Evolutionary conservation across 768 basidiomycete genomes (phyloP), one percentile per base, ranked within the genome.

Genomic region (Crepidotus variabilis): DNA sequence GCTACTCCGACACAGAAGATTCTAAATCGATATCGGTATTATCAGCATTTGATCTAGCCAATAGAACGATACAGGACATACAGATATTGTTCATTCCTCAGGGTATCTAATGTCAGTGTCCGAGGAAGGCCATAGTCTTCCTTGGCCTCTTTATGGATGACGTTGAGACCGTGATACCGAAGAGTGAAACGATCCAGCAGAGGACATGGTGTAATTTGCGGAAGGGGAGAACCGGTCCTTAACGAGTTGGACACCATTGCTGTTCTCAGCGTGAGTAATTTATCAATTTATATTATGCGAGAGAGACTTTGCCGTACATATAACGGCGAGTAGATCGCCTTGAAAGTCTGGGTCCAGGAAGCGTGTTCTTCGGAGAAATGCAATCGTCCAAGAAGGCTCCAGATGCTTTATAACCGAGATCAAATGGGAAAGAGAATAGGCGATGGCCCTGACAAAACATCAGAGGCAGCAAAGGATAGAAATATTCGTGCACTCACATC

Each of bases 151-250:
- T 85, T 80, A 32, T 86, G 80, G 13, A 90, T 81, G 18, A 92
- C 78, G 54, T 88, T 80, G 53, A 88, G 64, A 2, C 87, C 86
- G 53, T 87, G 80, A 50, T 75, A 75, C 52, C 72, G 66, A 28
- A 72, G 66, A 68, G 74, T 71, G 58, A 79, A 83, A 9, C 81
- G 69, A 58, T 82, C 79, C 0, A 81, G 60, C 7, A 83, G 71
- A 1, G 85, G 92, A 62, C 86, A 88, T 0, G 93, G 92, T 2
- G 92, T 94, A 53, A 94, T 89, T 64, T 94, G 92, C 0, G 92
- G 92, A 2, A 95, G 74, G 0, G 93, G 84, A 6, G 73, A 74
- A 2, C 90, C 92, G 0, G 87, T 86, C 14, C 87, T 80, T 16
- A 95, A 72, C 7, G 90, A 80, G 0, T 85, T 86, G 0, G 91